Conservation (phyloP, 176 grass and related monocot species). For the maize (Zea mays) region DNA sequence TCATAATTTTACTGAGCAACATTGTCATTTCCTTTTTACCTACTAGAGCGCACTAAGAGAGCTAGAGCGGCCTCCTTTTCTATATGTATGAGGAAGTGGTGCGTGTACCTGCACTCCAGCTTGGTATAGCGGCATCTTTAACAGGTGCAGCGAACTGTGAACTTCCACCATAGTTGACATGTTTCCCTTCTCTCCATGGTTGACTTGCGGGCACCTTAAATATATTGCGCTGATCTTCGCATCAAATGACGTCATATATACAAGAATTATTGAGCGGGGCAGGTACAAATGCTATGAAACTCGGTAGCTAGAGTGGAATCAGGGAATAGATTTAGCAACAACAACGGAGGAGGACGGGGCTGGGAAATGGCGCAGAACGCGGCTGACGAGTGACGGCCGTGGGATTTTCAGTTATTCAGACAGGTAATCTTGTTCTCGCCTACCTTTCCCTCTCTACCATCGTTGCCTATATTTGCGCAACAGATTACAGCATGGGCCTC, state of each 20-base stretch:
- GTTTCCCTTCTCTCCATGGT: not conserved
- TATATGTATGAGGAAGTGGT: not conserved
- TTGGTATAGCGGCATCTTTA: slow-evolving; percentile 6
- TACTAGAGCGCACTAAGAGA: slow-evolving; percentile 3
- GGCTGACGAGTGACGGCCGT: too few species aligned
- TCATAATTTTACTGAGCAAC: not conserved
- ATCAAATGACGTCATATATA: not conserved
- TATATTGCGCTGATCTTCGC: not conserved
- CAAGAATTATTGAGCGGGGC: slow-evolving; percentile 33
- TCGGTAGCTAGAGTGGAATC: too few species aligned
- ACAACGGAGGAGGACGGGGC: too few species aligned
- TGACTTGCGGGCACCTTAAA: not conserved
- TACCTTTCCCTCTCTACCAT: too few species aligned
- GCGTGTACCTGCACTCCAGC: slow-evolving; percentile 15
- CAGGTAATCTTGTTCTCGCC: too few species aligned
- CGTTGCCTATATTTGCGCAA: too few species aligned
- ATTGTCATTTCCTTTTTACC: not conserved
- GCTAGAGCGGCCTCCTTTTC: not conserved
- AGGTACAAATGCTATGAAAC: not conserved
- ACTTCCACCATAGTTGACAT: slow-evolving; percentile 18
- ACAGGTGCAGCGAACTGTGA: slow-evolving; percentile 19
- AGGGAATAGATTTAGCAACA: too few species aligned
- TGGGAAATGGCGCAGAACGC: too few species aligned
- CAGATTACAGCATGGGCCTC: too few species aligned
- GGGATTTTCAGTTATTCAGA: too few species aligned